Conservation (phyloP, 2,329 filamentous ascomycete genomes). For the Arthrinium puccinioides region DNA sequence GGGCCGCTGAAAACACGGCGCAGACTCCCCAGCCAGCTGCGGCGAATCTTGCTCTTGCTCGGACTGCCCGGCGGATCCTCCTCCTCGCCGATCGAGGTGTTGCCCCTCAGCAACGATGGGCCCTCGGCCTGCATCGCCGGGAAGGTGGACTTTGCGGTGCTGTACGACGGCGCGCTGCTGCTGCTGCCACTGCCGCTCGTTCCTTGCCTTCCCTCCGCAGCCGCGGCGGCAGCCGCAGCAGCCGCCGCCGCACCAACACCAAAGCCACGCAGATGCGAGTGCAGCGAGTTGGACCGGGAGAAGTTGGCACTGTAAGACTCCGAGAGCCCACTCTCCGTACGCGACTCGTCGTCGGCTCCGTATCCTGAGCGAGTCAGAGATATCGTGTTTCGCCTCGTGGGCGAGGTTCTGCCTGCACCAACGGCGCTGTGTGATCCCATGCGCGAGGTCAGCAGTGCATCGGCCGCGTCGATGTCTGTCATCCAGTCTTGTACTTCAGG, state of each 20-base stretch:
- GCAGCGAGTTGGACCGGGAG: conserved; percentile 28
- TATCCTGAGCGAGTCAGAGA: conserved; percentile 16
- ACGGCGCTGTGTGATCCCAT: conserved; percentile 26
- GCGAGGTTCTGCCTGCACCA: conserved; percentile 9
- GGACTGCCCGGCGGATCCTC: conserved; percentile 40
- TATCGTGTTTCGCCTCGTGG: conserved; percentile 7
- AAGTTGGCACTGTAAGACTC: conserved; percentile 43
- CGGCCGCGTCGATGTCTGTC: conserved; percentile 46
- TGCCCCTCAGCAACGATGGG: conserved; percentile 36
- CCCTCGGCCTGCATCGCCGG: conserved; percentile 45
- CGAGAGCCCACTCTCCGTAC: conserved; percentile 50
- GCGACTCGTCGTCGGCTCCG: conserved; percentile 36
- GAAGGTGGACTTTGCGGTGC: conserved; percentile 48
- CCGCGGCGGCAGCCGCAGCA: conserved; percentile 13
- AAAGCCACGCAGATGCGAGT: conserved; percentile 29
- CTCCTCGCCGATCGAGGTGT: conserved; percentile 21
- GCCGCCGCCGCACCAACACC: conserved; percentile 23
- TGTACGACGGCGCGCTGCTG: conserved; percentile 34
- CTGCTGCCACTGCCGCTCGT: conserved; percentile 27
- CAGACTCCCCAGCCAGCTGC: conserved; percentile 64
- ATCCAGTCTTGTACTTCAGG: conserved; percentile 53
- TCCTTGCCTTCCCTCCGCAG: conserved; percentile 20
- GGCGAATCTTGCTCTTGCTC: conserved; percentile 47
- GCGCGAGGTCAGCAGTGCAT: conserved; percentile 40
- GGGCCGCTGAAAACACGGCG: conserved; percentile 52